Evolutionary conservation across 2,329 filamentous ascomycete species (phyloP).

Genomic region (Exophiala aquamarina): DNA sequence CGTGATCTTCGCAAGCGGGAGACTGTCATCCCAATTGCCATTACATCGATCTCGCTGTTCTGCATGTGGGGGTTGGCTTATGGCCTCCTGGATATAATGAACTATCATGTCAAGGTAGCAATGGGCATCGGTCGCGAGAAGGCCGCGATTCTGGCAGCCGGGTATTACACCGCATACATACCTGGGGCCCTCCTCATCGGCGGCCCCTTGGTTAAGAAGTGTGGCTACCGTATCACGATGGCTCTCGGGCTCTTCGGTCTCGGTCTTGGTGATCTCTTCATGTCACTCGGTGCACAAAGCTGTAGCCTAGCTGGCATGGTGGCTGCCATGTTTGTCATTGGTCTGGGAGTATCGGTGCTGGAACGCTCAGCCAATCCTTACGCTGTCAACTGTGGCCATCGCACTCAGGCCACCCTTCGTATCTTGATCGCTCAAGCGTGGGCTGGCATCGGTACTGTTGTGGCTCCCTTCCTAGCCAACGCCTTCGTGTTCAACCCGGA

Average conservation of each 20-base stretch:
- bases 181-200: slow-evolving; percentile 25
- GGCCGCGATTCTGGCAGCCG: slow-evolving; percentile 26
- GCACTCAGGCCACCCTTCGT: slow-evolving; percentile 71
- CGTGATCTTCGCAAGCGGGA: slow-evolving; percentile 11
- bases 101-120: slow-evolving; percentile 32
- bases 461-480: slow-evolving; percentile 71
- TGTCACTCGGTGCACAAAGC: slow-evolving; percentile 23
- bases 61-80: slow-evolving; percentile 56
- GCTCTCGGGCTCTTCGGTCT: slow-evolving; percentile 71
- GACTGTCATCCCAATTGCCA: slow-evolving; percentile 20
- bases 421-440: slow-evolving; percentile 76
- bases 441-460: slow-evolving; percentile 71
- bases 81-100: slow-evolving; percentile 50
- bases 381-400: slow-evolving; percentile 72
- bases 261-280: slow-evolving; percentile 70
- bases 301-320: slow-evolving; percentile 24
- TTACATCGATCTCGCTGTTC: slow-evolving; percentile 37
- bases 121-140: slow-evolving; percentile 23
- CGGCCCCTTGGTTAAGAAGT: slow-evolving; percentile 23
- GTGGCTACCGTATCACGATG: slow-evolving; percentile 64
- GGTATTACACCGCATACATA: slow-evolving; percentile 27
- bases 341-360: slow-evolving; percentile 69
- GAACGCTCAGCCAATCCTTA: slow-evolving; percentile 79
- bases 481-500: slow-evolving; percentile 58
- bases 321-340: slow-evolving; percentile 66